These are phyloP conservation scores for Emericellopsis terricola DNA, from an alignment of 495 filamentous ascomycete genomes.

Conservation along the genomic window DNA sequence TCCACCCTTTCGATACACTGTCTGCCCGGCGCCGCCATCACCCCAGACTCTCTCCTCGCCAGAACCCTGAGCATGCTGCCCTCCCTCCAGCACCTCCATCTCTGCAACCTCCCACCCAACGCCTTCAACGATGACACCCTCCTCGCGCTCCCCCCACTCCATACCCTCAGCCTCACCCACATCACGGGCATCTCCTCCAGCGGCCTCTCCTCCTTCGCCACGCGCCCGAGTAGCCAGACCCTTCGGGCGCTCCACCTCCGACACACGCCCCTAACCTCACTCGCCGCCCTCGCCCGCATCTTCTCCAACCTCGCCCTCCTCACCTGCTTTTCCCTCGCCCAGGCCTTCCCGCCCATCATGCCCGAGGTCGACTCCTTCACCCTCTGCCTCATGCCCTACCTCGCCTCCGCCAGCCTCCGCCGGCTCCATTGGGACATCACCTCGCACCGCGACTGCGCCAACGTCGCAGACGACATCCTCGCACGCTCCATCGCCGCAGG, in stretches of 20 bases:
- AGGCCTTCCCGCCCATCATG: conserved; percentile 42
- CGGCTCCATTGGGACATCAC: conserved; percentile 74
- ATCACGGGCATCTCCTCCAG: conserved; percentile 59
- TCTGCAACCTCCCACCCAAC: conserved; percentile 53
- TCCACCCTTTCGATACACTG: conserved; percentile 62
- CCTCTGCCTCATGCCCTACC: conserved; percentile 45
- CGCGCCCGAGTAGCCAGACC: conserved; percentile 32
- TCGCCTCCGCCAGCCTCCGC: conserved; percentile 47
- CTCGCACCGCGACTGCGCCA: conserved; percentile 18
- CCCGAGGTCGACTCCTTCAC: conserved; percentile 30
- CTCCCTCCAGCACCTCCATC: conserved; percentile 48
- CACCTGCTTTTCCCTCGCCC: conserved; percentile 50
- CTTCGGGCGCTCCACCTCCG: conserved; percentile 45
- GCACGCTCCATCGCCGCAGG: conserved; percentile 48
- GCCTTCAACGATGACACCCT: conserved; percentile 57
- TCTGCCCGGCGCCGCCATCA: conserved; percentile 39
- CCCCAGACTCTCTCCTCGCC: conserved; percentile 48
- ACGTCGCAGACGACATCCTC: conserved; percentile 47
- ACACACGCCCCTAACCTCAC: conserved; percentile 44
- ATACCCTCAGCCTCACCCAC: conserved; percentile 56
- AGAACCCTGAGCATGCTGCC: conserved; percentile 47
- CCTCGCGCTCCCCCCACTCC: conserved; percentile 49
- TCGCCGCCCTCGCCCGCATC: conserved; percentile 58
- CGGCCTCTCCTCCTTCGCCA: conserved; percentile 57
- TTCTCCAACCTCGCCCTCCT: conserved; percentile 46